These are phyloP conservation scores for Voacanga thouarsii DNA, from an alignment of 257 asterid species.

Conservation along the genomic window DNA sequence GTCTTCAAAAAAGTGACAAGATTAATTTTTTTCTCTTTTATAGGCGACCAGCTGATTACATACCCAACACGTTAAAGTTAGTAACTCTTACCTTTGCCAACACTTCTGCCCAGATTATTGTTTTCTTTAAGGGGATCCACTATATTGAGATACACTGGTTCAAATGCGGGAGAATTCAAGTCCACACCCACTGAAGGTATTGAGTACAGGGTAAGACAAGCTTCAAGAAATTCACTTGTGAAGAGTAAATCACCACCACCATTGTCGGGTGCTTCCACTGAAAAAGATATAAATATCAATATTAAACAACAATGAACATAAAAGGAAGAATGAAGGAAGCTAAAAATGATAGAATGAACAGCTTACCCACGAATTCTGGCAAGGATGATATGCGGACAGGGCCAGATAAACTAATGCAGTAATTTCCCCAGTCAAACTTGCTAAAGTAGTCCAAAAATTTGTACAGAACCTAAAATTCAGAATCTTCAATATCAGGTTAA, in stretches of 20 bases:
- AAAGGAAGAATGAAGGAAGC: constrained; percentile 5
- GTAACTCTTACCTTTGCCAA: constrained; percentile 55
- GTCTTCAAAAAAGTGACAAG: not conserved
- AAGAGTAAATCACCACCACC: constrained; percentile 51
- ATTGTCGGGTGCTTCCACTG: constrained; percentile 65
- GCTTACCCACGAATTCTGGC: constrained; percentile 69
- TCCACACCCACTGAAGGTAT: constrained; percentile 56
- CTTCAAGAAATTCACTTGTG: constrained; percentile 55
- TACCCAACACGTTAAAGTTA: not conserved
- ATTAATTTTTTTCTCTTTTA: not conserved
- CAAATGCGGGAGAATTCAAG: constrained; percentile 46
- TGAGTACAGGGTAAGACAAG: constrained; percentile 47
- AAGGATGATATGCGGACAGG: constrained; percentile 63
- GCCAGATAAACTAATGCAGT: constrained; percentile 67
- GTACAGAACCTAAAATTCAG: constrained; percentile 60
- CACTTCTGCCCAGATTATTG: constrained; percentile 95
- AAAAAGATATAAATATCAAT: constrained; percentile 21
- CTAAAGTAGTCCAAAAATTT: constrained; percentile 85
- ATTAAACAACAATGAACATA: constrained; percentile 9
- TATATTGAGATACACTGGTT: constrained; percentile 62
- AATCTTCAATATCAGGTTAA: constrained; percentile 21
- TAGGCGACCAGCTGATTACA: not conserved
- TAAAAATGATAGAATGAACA: constrained; percentile 17
- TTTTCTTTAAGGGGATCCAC: constrained; percentile 83
- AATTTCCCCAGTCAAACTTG: constrained; percentile 84